Conservation (phyloP, 768 basidiomycete species). For the Boletus rubroflammeus region DNA sequence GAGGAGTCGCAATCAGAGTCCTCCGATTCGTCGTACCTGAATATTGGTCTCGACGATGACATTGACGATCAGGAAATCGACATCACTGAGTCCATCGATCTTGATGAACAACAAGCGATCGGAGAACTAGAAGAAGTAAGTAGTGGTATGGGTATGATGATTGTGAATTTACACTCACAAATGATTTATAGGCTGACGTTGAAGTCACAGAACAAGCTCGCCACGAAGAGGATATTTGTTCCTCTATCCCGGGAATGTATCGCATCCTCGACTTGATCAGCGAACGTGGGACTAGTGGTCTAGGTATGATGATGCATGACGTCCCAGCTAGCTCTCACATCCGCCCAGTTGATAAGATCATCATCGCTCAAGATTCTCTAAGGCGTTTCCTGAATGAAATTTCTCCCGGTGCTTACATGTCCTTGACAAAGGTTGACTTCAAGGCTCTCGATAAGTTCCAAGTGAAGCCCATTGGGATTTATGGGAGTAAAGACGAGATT, state of each 20-base stretch:
- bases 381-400: conserved; percentile 45
- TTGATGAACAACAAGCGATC: conserved; percentile 7
- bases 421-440: conserved; percentile 58
- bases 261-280: conserved; percentile 52
- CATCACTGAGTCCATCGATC: conserved; percentile 10
- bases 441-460: conserved; percentile 42
- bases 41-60: conserved; percentile 15
- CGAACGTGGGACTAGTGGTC: conserved; percentile 47
- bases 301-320: conserved; percentile 37
- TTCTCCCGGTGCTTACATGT: conserved; percentile 49
- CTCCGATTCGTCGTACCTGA: conserved; percentile 20
- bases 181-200: conserved; percentile 14
- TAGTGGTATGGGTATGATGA: neutral
- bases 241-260: conserved; percentile 43
- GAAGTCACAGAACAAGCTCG: conserved; percentile 8
- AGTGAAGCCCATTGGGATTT: conserved; percentile 52
- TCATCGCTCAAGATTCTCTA: conserved; percentile 54
- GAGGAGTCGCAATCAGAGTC: conserved; percentile 16
- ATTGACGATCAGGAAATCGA: conserved; percentile 15
- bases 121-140: conserved; percentile 16
- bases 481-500: conserved; percentile 52
- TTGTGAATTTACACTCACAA: neutral
- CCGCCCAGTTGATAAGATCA: conserved; percentile 54
- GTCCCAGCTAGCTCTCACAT: neutral
- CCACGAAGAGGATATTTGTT: conserved; percentile 22